phyloP scores from a whole-genome alignment of 306 rosid genomes.

The Astragalus glycyphyllos region DNA sequence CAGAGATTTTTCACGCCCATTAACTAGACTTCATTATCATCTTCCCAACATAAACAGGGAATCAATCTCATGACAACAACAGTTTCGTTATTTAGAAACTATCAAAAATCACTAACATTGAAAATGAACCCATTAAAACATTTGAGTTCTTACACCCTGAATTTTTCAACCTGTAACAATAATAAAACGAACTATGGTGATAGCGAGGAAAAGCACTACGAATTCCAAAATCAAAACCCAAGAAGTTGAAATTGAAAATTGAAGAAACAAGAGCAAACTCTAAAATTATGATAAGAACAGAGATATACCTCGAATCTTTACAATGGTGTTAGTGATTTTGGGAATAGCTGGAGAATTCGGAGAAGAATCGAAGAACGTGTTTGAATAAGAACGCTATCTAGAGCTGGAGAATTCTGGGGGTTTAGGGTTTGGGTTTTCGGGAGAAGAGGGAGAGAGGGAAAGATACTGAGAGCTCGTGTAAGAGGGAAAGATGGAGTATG shows the following conservation, averaged over 20 bases:
- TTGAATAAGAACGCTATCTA: no score
- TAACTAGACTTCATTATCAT: no score
- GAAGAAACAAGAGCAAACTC: constrained; percentile 21
- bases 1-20: no score
- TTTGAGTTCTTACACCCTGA: constrained; percentile 10
- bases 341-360: constrained; percentile 6
- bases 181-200: constrained; percentile 24
- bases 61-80: no score
- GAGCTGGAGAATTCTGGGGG: no score
- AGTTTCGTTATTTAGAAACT: constrained; percentile 26
- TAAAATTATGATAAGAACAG: constrained; percentile 6
- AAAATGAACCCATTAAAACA: constrained; percentile 23
- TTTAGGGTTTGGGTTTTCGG: no score
- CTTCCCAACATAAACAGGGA: no score
- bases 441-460: no score
- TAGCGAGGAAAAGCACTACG: constrained; percentile 14
- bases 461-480: no score
- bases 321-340: constrained; percentile 43
- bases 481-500: no score
- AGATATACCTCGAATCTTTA: constrained; percentile 41
- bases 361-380: constrained; percentile 27
- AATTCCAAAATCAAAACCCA: constrained; percentile 53
- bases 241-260: constrained; percentile 41
- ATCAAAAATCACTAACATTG: constrained; percentile 8
- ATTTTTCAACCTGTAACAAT: constrained; percentile 13